These are phyloP conservation scores for Blastocystis sp. DNA, from an alignment of 352 stramenopile species.

Conservation along the genomic window DNA sequence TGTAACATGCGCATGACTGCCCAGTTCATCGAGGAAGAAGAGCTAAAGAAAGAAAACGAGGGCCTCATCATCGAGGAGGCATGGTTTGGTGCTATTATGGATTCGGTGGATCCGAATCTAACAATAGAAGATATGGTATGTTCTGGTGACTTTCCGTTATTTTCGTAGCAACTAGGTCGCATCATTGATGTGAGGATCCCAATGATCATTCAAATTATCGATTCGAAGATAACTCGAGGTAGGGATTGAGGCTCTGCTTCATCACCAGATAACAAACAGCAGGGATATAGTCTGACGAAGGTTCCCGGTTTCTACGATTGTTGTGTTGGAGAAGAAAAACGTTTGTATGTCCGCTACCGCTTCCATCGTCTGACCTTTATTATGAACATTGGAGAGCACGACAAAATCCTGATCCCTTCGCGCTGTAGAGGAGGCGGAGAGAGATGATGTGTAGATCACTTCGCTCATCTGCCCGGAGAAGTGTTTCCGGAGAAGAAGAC, in stretches of 20 bases:
- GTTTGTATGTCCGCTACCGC: constrained; percentile 15
- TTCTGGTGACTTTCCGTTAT: not conserved
- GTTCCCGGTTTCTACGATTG: constrained; percentile 51
- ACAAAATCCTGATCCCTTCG: not conserved
- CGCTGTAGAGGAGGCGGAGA: not conserved
- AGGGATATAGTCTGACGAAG: not conserved
- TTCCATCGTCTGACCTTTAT: constrained; percentile 15
- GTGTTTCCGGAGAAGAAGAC: not conserved
- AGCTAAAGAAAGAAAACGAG: not conserved
- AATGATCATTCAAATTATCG: not conserved
- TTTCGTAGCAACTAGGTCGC: not conserved
- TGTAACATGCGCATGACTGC: constrained; percentile 22
- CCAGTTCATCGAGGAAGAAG: constrained; percentile 21
- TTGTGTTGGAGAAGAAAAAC: constrained; percentile 8
- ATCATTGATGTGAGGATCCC: constrained; percentile 30
- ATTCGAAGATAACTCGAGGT: constrained; percentile 46
- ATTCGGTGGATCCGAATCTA: not conserved
- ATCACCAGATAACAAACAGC: not conserved
- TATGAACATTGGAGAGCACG: constrained; percentile 43
- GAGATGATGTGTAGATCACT: not conserved
- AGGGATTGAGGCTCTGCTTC: not conserved
- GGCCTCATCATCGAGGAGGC: constrained; percentile 10
- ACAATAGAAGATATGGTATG: constrained; percentile 11
- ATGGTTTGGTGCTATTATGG: constrained; percentile 6
- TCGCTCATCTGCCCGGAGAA: not conserved